These are phyloP conservation scores for Aegilops tauschii DNA, from an alignment of 176 grass and related monocot genomes.

Conservation along the genomic window DNA sequence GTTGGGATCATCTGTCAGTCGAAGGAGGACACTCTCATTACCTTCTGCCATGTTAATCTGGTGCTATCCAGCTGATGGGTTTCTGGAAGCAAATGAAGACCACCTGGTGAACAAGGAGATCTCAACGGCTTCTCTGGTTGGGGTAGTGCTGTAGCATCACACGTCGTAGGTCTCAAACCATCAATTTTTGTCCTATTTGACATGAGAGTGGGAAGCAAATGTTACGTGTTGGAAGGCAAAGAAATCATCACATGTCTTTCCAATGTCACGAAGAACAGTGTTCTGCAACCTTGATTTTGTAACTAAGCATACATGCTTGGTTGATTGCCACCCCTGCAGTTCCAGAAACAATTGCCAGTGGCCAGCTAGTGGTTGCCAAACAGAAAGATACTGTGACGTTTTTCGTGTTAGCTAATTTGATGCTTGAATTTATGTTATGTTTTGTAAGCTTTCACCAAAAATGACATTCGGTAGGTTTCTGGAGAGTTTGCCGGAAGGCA, in stretches of 20 bases:
- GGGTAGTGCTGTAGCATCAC: slow-evolving; percentile 7
- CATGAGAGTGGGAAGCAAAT: background rate
- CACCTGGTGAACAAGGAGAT: background rate
- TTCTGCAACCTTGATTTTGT: background rate
- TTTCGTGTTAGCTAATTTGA: too few relatives aligned
- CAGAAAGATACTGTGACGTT: background rate
- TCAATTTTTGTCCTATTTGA: background rate
- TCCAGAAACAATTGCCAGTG: background rate
- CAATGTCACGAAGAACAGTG: background rate
- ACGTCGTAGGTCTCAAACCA: background rate
- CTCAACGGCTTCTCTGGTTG: background rate
- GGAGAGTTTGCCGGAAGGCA: background rate
- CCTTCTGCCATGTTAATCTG: background rate
- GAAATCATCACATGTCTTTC: slow-evolving; percentile 10
- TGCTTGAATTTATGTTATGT: background rate
- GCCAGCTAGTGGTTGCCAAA: background rate
- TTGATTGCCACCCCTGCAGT: background rate
- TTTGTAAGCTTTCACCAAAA: background rate
- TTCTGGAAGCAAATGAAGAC: background rate
- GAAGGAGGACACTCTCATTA: background rate
- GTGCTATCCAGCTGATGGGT: background rate
- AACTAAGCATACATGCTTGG: slow-evolving; percentile 19
- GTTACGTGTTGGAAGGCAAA: background rate
- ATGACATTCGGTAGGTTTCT: background rate
- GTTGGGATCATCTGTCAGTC: background rate